These are phyloP conservation scores for Ogataea paradorogensis DNA, from an alignment of 805 yeast species.

Conservation along the genomic window DNA sequence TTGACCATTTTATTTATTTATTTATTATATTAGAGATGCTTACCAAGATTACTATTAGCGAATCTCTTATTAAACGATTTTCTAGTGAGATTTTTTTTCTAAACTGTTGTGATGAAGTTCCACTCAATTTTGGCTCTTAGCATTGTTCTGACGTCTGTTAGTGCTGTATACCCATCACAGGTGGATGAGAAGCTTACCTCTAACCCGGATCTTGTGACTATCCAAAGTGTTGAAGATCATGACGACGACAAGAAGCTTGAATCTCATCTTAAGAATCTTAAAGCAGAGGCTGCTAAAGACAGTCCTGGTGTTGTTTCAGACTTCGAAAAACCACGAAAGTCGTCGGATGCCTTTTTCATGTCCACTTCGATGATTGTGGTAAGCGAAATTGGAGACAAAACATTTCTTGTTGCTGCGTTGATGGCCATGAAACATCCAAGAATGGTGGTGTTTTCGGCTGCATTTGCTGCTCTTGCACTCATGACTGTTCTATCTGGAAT, in stretches of 20 bases:
- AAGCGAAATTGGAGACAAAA: conserved; percentile 97
- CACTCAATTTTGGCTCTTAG: conserved; percentile 8
- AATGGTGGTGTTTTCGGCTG: conserved; percentile 80
- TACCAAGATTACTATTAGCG: conserved; percentile 1
- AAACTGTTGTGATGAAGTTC: conserved; percentile 11
- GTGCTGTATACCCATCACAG: conserved; percentile 24
- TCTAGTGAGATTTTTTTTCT: background rate
- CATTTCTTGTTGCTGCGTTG: conserved; percentile 92
- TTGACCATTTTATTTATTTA: conserved; percentile 12
- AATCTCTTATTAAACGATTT: background rate
- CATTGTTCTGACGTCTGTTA: conserved; percentile 7
- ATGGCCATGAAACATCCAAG: conserved; percentile 96
- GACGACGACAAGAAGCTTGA: conserved; percentile 16
- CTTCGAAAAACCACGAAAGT: conserved; percentile 13
- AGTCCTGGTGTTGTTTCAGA: conserved; percentile 12
- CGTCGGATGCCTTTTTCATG: conserved; percentile 63
- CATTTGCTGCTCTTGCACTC: conserved; percentile 76
- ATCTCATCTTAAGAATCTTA: conserved; percentile 14
- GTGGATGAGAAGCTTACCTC: conserved; percentile 10
- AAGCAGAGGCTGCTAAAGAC: conserved; percentile 16
- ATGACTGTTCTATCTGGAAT: conserved; percentile 92
- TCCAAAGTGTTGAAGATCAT: conserved; percentile 12
- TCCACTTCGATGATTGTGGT: conserved; percentile 87
- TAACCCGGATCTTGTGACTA: conserved; percentile 19
- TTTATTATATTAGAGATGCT: conserved; percentile 1